Conservation (phyloP, 108 stramenopile species). For the Pseudonitzschia pungens region DNA sequence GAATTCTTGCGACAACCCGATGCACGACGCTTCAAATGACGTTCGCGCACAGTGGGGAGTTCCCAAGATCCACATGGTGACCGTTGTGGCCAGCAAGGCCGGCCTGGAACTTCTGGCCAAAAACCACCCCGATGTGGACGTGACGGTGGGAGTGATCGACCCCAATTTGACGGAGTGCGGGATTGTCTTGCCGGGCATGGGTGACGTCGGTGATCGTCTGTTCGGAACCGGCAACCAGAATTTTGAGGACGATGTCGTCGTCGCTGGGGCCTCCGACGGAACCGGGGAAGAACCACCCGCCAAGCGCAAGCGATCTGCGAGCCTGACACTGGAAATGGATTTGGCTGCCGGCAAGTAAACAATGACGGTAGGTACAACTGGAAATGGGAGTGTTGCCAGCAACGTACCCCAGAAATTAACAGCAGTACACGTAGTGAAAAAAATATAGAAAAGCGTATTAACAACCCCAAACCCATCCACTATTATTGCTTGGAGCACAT, state of each 20-base stretch:
- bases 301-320: slow-evolving; percentile 9
- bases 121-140: slow-evolving; percentile 82
- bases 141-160: slow-evolving; percentile 89
- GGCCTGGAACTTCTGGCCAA: slow-evolving; percentile 71
- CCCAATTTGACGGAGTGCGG: slow-evolving; percentile 75
- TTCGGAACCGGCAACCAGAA: slow-evolving; percentile 55
- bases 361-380: neutral
- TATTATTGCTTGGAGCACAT: no score
- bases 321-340: slow-evolving; percentile 12
- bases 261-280: neutral
- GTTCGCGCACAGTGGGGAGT: slow-evolving; percentile 71
- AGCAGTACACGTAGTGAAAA: no score
- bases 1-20: no score
- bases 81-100: slow-evolving; percentile 76
- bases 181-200: slow-evolving; percentile 89
- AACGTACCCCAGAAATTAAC: no score
- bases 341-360: neutral
- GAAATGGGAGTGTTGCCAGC: no score
- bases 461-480: no score
- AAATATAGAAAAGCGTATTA: no score
- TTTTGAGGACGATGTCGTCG: neutral
- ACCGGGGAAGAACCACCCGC: neutral
- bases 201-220: slow-evolving; percentile 95
- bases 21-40: no score
- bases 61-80: slow-evolving; percentile 78